These are phyloP conservation scores for Pontederia crassipes DNA, from an alignment of 176 grass and related monocot species.

Conservation along the genomic window DNA sequence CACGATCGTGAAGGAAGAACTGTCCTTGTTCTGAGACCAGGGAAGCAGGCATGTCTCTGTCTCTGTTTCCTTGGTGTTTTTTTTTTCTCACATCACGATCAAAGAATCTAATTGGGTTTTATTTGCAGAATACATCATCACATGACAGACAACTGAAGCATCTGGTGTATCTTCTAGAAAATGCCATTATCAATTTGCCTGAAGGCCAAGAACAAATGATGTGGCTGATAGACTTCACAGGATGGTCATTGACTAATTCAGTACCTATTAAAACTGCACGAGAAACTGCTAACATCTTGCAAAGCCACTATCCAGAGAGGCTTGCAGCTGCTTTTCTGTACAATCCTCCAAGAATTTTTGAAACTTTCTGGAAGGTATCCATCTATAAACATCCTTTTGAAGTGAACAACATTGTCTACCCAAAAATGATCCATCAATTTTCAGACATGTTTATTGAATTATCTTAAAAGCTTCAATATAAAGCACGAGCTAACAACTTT, in stretches of 20 bases:
- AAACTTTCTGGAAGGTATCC: constrained; percentile 67
- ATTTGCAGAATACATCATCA: constrained; percentile 60
- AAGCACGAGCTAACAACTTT: background rate
- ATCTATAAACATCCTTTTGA: background rate
- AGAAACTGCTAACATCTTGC: constrained; percentile 43
- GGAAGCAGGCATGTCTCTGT: constrained; percentile 34
- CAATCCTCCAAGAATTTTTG: constrained; percentile 77
- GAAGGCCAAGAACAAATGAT: constrained; percentile 71
- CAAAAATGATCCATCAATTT: background rate
- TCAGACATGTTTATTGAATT: background rate
- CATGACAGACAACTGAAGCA: constrained; percentile 44
- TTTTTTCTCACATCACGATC: background rate
- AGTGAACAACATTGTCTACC: background rate
- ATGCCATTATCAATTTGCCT: constrained; percentile 48
- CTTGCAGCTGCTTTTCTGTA: constrained; percentile 46
- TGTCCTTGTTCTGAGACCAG: constrained; percentile 54
- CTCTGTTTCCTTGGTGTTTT: background rate
- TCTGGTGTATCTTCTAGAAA: constrained; percentile 74
- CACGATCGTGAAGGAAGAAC: constrained; percentile 57
- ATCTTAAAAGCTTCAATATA: background rate
- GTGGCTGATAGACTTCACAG: constrained; percentile 81
- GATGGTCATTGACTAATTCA: constrained; percentile 63
- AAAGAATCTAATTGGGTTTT: background rate
- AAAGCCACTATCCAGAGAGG: constrained; percentile 86
- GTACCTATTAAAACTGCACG: constrained; percentile 59